These are phyloP conservation scores for Fraxinus sp. DNA, from an alignment of 305 asterid species.

Conservation along the genomic window DNA sequence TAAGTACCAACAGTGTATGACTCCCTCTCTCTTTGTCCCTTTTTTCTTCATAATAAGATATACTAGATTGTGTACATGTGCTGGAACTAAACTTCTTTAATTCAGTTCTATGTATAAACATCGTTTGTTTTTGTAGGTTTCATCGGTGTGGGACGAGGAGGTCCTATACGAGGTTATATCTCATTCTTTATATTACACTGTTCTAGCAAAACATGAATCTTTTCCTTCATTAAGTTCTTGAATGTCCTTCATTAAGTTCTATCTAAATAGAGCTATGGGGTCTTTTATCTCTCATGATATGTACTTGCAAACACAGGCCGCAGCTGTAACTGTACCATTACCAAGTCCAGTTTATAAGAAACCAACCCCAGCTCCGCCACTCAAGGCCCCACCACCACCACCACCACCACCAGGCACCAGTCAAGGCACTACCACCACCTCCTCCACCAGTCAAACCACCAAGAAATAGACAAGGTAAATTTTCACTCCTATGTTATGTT, in stretches of 20 bases:
- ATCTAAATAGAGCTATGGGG: neutral
- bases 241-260: neutral
- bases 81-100: neutral
- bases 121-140: slow-evolving; percentile 3
- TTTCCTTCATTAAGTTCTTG: neutral
- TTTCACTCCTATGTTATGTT: neutral
- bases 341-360: neutral
- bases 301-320: neutral
- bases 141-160: neutral
- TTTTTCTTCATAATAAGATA: neutral
- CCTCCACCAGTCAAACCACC: neutral
- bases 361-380: neutral
- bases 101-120: neutral
- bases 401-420: neutral
- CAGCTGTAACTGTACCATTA: neutral
- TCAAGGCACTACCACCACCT: neutral
- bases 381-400: slow-evolving; percentile 9
- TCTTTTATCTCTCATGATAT: neutral
- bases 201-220: neutral
- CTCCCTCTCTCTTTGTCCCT: neutral
- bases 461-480: slow-evolving; percentile 4
- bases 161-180: neutral
- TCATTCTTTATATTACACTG: neutral
- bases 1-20: slow-evolving; percentile 2
- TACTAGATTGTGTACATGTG: neutral